These are phyloP conservation scores for Leccinum pachyderme DNA, from an alignment of 1,284 basidiomycete species.

Conservation along the genomic window DNA sequence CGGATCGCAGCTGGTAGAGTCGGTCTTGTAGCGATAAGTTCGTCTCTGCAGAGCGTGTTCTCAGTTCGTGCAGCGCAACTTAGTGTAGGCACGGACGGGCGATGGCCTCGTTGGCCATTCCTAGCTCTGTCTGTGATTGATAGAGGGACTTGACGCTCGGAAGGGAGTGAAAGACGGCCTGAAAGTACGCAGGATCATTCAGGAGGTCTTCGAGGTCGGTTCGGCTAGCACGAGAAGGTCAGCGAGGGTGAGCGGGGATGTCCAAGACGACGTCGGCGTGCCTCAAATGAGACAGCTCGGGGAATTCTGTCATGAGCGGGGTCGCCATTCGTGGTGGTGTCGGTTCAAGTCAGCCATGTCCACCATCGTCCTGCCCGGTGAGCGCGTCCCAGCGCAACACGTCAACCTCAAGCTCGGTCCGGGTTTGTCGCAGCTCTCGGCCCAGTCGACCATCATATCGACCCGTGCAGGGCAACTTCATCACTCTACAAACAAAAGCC, in stretches of 20 bases:
- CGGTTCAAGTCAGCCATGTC: slow-evolving; percentile 38
- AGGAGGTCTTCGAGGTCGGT: slow-evolving; percentile 88
- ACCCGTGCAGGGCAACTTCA: slow-evolving; percentile 67
- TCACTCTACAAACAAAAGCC: slow-evolving; percentile 66
- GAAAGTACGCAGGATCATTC: slow-evolving; percentile 78
- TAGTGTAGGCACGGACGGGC: slow-evolving; percentile 58
- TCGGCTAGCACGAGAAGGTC: slow-evolving; percentile 46
- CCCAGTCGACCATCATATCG: slow-evolving; percentile 52
- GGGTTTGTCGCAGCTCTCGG: slow-evolving; percentile 56
- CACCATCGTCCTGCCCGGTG: slow-evolving; percentile 64
- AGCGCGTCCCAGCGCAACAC: slow-evolving; percentile 64
- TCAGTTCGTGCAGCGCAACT: slow-evolving; percentile 6
- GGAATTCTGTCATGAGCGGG: slow-evolving; percentile 61
- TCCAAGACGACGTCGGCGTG: slow-evolving; percentile 36
- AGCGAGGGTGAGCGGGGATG: slow-evolving; percentile 2
- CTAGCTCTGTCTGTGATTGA: slow-evolving; percentile 72
- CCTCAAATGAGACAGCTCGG: slow-evolving; percentile 70
- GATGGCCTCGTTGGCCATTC: slow-evolving; percentile 79
- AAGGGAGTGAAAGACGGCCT: slow-evolving; percentile 81
- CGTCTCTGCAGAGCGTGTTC: slow-evolving; percentile 40
- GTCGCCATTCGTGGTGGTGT: slow-evolving; percentile 24
- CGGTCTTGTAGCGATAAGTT: slow-evolving; percentile 75
- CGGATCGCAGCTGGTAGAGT: slow-evolving; percentile 69
- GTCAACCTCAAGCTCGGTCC: slow-evolving; percentile 79
- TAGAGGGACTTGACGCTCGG: slow-evolving; percentile 72